Base-by-base conservation (phyloP, 139 green algal species). In the Gonium pectorale region DNA sequence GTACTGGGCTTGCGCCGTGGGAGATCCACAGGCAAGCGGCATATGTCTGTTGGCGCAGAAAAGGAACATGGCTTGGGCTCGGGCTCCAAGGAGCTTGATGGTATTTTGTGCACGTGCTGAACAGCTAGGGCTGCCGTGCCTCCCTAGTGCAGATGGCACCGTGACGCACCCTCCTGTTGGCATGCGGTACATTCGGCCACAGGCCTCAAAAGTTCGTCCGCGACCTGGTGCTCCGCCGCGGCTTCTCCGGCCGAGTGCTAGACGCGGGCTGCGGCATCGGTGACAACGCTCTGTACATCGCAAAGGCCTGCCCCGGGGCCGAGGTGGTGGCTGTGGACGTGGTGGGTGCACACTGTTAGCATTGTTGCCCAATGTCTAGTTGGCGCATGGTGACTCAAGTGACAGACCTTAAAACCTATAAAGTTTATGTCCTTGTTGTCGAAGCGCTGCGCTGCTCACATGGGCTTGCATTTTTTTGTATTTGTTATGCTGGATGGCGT, bases 201-300 rank as follows among this genome's bases (percentile, higher is more conserved):
- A 82, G 75, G 75, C 75, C 75, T 33, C 75, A 82, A 41, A 60
- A 62, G 41, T 82, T 82, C 31, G 75, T 82, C 9, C 59, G 75
- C 17, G 59, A 82, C 59, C 59, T 82, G 29, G 56, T 82, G 26
- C 29, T 71, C 17, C 75, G 75, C 7, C 59, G 75, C n/a, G 33
- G n/a, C 41, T 71, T 82, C 59, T 29, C 40, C 11, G 59, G 59
- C 29, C 75, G 75, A 4, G 59, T 82, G 59, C 75, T 82, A n/a
- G 75, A 82, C 59, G 59, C 59, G 59, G 75, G 75, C 2, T 82
- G 75, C 59, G 75, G 75, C 59, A 71, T 82, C 29, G 75, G 75
- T 15, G 75, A 82, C 59, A 82, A 82, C 22, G 75, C 75, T 59
- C 75, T 82, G 1, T 71, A 62, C 56, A 49, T 82, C 24, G 75